Evolutionary conservation across 1,284 basidiomycete species (phyloP), one percentile per base, ranked within the genome.

Genomic region (Papiliotrema fonsecae): DNA sequence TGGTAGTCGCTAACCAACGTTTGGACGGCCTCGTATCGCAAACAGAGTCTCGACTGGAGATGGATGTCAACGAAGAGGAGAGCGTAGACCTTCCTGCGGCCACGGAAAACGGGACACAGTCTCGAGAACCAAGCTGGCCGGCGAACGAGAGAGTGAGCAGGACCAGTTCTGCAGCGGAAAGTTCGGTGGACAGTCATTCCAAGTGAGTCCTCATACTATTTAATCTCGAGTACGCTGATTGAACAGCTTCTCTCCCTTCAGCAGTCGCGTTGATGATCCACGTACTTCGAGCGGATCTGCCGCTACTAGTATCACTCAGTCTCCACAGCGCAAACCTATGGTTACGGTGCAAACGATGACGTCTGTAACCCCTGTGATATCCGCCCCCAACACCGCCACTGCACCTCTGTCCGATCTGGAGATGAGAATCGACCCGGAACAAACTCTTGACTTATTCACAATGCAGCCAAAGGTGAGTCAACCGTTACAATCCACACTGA

Each of bases 391-490:
- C 13, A 48, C 59, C 21, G 52, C 62, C 2, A 26, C 50, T 6
- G 58, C 81, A 65, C 79, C 86, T 3, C 73, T 89, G 31, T 72
- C 79, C 21, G 86, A 91, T 60, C 79, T 99, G 21, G 94, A 98
- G 69, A 76, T 80, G 28, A 80, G 87, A 26, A 79, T 98, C 37
- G 81, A 85, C 46, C 85, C 89, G 0, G 81, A 86, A 39, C 78
- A 81, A 26, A 89, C 88, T 4, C 75, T 97, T 28, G 94, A 99
- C 71, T 85, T 99, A 40, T 99, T 99, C 70, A 88, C 89, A 1
- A 94, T 99, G 92, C 81, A 83, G 61, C 86, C 88, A 4, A 93
- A 93, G 81, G 92, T 88, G 60, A 51, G 77, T 73, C 3, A 22
- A 36, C 14, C 19, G 16, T 22, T 21, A 6, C 19, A 18, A 7